Evolutionary conservation across 2,329 filamentous ascomycete genomes (phyloP).

Genomic region (Xylariales sp.): DNA sequence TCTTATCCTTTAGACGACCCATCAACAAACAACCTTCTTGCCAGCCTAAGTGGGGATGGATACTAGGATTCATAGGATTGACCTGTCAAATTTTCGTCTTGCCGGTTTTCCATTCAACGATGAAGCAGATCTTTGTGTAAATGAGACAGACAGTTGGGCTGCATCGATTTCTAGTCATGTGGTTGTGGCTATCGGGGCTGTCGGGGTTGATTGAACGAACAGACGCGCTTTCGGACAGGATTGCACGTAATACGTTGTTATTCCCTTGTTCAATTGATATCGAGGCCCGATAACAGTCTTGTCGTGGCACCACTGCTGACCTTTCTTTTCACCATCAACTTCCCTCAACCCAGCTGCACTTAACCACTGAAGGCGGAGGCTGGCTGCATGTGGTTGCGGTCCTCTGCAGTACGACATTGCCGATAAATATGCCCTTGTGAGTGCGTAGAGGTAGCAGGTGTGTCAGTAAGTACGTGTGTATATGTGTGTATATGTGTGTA

Average conservation of each 20-base stretch:
- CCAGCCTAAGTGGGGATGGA: slow-evolving; percentile 24
- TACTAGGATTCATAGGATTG: slow-evolving; percentile 22
- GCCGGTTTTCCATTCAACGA: slow-evolving; percentile 12
- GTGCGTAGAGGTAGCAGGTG: too few relatives aligned
- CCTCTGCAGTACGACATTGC: slow-evolving; percentile 25
- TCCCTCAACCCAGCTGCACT: slow-evolving; percentile 11
- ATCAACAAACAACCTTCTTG: slow-evolving; percentile 2
- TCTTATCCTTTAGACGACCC: neutral
- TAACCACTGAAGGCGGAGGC: slow-evolving; percentile 5
- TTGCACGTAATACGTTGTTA: slow-evolving; percentile 2
- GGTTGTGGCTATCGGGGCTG: slow-evolving; percentile 6
- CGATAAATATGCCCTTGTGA: slow-evolving; percentile 5
- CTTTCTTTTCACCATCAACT: slow-evolving; percentile 2
- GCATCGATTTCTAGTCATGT: slow-evolving; percentile 38
- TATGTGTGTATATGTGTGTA: too few relatives aligned
- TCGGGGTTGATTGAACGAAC: neutral
- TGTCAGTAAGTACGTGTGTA: too few relatives aligned
- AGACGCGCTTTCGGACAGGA: slow-evolving; percentile 1
- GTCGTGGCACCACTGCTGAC: slow-evolving; percentile 4
- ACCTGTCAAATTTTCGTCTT: slow-evolving; percentile 28
- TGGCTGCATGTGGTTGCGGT: slow-evolving; percentile 32
- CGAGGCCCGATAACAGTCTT: slow-evolving; percentile 2
- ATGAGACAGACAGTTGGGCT: slow-evolving; percentile 31
- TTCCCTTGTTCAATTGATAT: neutral
- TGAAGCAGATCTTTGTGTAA: slow-evolving; percentile 11